Base-by-base conservation (phyloP, 2,329 filamentous ascomycete species). In the Penicillium nordicum region DNA sequence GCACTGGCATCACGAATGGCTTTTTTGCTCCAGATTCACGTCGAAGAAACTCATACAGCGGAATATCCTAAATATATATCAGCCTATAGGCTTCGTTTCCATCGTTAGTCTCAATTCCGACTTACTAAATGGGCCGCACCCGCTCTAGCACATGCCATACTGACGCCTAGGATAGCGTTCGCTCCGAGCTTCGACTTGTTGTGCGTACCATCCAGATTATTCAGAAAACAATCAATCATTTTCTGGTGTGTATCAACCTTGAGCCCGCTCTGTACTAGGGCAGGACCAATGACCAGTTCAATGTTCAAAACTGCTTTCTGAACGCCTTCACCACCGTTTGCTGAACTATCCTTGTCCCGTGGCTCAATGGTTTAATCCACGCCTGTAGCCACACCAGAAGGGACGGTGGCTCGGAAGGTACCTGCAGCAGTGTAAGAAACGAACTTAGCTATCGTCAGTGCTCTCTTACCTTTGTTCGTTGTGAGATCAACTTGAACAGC, bases 1-100 rank as follows among this genome's bases (percentile, higher is more conserved):
- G 82, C 43, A 84, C 81, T 40, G 82, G 82, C 44, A 84, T 73
- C 42, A 84, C 75, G 4, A 25, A 38, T 18, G 32, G 46, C 5
- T 4, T 38, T 12, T 49, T 38, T 4, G 11, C 23, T 37, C 34
- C 34, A 29, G 34, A 49, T 16, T 38, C 46, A 29, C 46, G 34
- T 18, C 11, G 46, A 18, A 49, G 34, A 21, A 27, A 49, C 16
- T 49, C 34, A n/a, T 38, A 49, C 7, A 49, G 14, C 7, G 30
- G 46, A 9, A 38, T 25, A 2, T 23, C 46, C 34, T 38, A 18
- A 5, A 6, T 18, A 8, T 48, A 23, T 14, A 38, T 38, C 21
- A 38, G 46, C 11, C 2, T 2, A 9, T 37, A 0, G 6, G 5
- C 8, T 36, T 10, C 9, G 5, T 12, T 36, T 10, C 9, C 5